A percentile compares a stretch with the other conserved stretches of the same genome.
phyloP scores from a whole-genome alignment of 495 filamentous ascomycete genomes.

The Podospora fimiseda region DNA sequence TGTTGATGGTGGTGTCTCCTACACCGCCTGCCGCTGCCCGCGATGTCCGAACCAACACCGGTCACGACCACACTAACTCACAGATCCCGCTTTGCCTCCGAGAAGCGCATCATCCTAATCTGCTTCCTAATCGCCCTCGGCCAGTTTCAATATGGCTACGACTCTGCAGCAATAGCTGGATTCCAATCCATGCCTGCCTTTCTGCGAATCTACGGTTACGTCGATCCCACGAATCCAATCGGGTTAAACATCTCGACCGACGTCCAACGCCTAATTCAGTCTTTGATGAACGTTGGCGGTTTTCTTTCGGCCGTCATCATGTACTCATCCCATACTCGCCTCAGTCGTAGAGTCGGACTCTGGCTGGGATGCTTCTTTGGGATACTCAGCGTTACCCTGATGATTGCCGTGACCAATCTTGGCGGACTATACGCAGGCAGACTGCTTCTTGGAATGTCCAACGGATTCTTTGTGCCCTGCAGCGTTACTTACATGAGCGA shows the following conservation, averaged over 20 bases:
- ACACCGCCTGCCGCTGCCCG: too few species aligned
- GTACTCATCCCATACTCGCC: conserved; percentile 35
- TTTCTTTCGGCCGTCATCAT: conserved; percentile 33
- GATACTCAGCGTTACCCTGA: conserved; percentile 33
- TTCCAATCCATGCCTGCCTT: conserved; percentile 44
- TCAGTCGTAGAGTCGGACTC: conserved; percentile 39
- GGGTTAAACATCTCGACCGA: conserved; percentile 30
- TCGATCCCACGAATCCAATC: conserved; percentile 27
- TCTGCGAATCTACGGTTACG: conserved; percentile 40
- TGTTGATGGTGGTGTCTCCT: too few species aligned
- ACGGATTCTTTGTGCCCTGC: conserved; percentile 43
- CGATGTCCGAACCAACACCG: too few species aligned
- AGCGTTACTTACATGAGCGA: conserved; percentile 41
- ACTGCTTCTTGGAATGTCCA: conserved; percentile 40
- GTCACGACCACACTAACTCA: too few species aligned
- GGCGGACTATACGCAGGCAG: conserved; percentile 40
- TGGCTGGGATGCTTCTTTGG: conserved; percentile 38
- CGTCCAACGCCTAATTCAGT: conserved; percentile 37
- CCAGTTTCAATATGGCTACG: conserved; percentile 39
- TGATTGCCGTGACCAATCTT: conserved; percentile 35
- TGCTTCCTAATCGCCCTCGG: conserved; percentile 26
- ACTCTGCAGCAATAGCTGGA: conserved; percentile 34
- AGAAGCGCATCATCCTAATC: conserved; percentile 25
- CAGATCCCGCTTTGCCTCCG: conserved; percentile 14
- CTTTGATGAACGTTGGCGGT: conserved; percentile 36